Evolutionary conservation across 805 yeast genomes (phyloP).

Genomic region (Kluyveromyces dobzhanskii): DNA sequence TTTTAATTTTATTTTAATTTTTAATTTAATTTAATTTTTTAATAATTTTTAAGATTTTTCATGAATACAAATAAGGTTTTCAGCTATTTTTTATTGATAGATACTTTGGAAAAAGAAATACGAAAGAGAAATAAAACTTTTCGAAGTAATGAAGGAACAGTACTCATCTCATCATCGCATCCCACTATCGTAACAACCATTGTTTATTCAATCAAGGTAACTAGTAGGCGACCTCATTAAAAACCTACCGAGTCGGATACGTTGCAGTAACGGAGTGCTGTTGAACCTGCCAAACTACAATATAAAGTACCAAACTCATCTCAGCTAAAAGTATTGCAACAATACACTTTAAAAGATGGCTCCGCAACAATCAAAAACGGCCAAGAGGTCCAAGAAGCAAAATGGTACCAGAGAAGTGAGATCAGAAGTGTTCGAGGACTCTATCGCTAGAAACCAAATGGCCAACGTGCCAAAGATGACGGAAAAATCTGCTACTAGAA

Average conservation of each 20-base stretch:
- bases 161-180: constrained; percentile 5
- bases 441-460: constrained; percentile 60
- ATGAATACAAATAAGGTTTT: too few species aligned
- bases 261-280: too few species aligned
- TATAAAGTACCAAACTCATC: too few species aligned
- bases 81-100: too few species aligned
- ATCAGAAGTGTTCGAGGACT: constrained; percentile 59
- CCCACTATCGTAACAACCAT: not conserved
- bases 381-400: constrained; percentile 46
- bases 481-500: constrained; percentile 45
- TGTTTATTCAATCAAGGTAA: too few species aligned
- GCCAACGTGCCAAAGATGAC: constrained; percentile 46
- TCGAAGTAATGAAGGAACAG: not conserved
- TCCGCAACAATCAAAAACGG: constrained; percentile 50
- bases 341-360: constrained; percentile 40
- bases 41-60: too few species aligned
- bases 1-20: too few species aligned
- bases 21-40: too few species aligned
- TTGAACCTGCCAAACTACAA: too few species aligned
- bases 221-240: too few species aligned
- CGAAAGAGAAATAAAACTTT: constrained; percentile 3
- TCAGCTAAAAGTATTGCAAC: too few species aligned
- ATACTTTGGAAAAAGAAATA: not conserved
- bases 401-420: constrained; percentile 49
- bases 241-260: too few species aligned